Evolutionary conservation across 495 filamentous ascomycete genomes (phyloP).

Genomic region (Penicillium turbatum): DNA sequence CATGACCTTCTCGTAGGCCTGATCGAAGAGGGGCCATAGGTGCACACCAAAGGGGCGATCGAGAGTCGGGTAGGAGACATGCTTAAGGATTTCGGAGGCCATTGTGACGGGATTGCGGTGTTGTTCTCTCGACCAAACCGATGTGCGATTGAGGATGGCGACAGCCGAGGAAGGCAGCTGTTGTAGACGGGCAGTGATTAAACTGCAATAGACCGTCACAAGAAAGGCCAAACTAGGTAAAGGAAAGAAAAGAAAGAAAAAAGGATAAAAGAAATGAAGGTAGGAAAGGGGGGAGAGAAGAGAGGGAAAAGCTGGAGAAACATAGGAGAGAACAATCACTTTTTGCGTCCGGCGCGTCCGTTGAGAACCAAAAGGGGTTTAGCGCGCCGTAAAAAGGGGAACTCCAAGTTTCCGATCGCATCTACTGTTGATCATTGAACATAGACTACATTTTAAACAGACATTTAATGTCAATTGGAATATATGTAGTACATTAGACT

Average conservation of each 20-base stretch:
- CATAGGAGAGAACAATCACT: constrained; percentile 20
- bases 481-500: too few relatives aligned
- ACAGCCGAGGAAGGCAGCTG: constrained; percentile 1
- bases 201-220: background rate
- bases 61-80: constrained; percentile 70
- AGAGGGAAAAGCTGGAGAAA: constrained; percentile 23
- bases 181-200: constrained; percentile 1
- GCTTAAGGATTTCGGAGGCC: constrained; percentile 55
- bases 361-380: constrained; percentile 24
- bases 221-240: constrained; percentile 7
- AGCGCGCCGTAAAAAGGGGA: constrained; percentile 34
- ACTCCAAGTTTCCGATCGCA: constrained; percentile 15
- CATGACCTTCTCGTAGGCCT: constrained; percentile 65
- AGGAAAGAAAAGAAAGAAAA: constrained; percentile 6
- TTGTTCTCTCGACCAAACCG: background rate
- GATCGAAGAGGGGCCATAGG: constrained; percentile 92
- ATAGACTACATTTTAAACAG: too few relatives aligned
- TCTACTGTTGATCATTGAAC: background rate
- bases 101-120: constrained; percentile 18
- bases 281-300: constrained; percentile 21
- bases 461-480: too few relatives aligned
- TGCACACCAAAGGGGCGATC: constrained; percentile 89
- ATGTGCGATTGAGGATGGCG: background rate
- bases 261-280: constrained; percentile 22
- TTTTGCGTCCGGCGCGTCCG: constrained; percentile 35